Evolutionary conservation across 2,329 filamentous ascomycete species (phyloP).

Genomic region (Hypoxylon rubiginosum): DNA sequence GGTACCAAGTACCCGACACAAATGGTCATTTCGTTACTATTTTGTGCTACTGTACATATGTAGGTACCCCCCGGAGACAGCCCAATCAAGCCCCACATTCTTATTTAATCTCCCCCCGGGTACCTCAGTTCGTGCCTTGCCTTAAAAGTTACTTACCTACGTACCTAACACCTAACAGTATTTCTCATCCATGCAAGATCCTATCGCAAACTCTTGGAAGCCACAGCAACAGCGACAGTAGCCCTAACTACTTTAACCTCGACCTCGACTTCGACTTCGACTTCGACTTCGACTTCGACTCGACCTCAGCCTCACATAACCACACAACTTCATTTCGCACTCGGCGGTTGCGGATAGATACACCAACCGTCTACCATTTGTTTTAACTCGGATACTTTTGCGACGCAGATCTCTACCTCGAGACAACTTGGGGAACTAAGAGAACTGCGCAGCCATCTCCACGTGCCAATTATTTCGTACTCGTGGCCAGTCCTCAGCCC

Average conservation of each 20-base stretch:
- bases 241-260: background rate
- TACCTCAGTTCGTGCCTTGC: conserved; percentile 3
- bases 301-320: background rate
- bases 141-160: too few species aligned
- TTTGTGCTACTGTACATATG: background rate
- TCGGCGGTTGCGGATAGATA: background rate
- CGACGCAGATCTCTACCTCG: conserved; percentile 16
- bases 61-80: conserved; percentile 4
- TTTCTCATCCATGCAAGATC: conserved; percentile 4
- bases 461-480: conserved; percentile 31
- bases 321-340: background rate
- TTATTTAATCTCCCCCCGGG: conserved; percentile 23
- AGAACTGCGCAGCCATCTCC: conserved; percentile 19
- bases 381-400: background rate
- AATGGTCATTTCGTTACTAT: too few species aligned
- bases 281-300: background rate
- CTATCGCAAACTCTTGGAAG: conserved; percentile 9
- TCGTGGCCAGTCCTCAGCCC: conserved; percentile 16
- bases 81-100: conserved; percentile 31
- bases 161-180: too few species aligned
- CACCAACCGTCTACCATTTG: background rate
- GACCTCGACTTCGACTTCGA: background rate
- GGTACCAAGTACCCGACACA: too few species aligned
- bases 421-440: background rate
- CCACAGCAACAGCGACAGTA: background rate